Percentiles rank a stretch among this genome's conserved stretches.
These are phyloP conservation scores for Scheffersomyces coipomensis DNA, from an alignment of 805 yeast species.

Conservation along the genomic window DNA sequence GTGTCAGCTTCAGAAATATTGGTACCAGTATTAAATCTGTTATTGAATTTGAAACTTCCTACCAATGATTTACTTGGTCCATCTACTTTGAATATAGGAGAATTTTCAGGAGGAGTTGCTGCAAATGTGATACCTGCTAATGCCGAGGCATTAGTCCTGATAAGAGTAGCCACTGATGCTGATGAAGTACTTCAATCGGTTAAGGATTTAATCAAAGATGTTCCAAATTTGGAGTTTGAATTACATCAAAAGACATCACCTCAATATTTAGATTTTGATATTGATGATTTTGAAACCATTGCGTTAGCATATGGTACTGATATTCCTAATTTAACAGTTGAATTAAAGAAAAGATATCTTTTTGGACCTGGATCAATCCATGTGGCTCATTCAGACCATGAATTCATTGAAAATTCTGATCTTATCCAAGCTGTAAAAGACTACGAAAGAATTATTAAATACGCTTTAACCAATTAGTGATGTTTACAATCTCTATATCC, in stretches of 20 bases:
- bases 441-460: constrained; percentile 42
- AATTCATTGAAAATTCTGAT: constrained; percentile 48
- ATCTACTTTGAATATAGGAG: constrained; percentile 62
- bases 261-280: constrained; percentile 51
- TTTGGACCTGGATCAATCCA: constrained; percentile 68
- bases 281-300: constrained; percentile 61
- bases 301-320: constrained; percentile 51
- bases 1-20: constrained; percentile 58
- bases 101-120: constrained; percentile 61
- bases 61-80: constrained; percentile 53
- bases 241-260: constrained; percentile 32
- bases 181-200: constrained; percentile 37
- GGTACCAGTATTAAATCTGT: constrained; percentile 47
- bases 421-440: constrained; percentile 52
- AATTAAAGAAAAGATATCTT: constrained; percentile 40
- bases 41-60: constrained; percentile 49
- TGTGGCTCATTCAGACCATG: constrained; percentile 61
- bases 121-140: constrained; percentile 62
- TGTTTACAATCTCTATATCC: constrained; percentile 49
- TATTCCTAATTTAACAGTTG: constrained; percentile 24
- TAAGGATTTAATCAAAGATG: constrained; percentile 27
- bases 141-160: constrained; percentile 47
- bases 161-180: constrained; percentile 54
- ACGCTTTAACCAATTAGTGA: constrained; percentile 14
- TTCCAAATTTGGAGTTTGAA: constrained; percentile 19